A percentile compares a stretch with the other conserved stretches of the same genome.
These are phyloP conservation scores for Suillus subalutaceus DNA, from an alignment of 768 basidiomycete genomes.

Conservation along the genomic window DNA sequence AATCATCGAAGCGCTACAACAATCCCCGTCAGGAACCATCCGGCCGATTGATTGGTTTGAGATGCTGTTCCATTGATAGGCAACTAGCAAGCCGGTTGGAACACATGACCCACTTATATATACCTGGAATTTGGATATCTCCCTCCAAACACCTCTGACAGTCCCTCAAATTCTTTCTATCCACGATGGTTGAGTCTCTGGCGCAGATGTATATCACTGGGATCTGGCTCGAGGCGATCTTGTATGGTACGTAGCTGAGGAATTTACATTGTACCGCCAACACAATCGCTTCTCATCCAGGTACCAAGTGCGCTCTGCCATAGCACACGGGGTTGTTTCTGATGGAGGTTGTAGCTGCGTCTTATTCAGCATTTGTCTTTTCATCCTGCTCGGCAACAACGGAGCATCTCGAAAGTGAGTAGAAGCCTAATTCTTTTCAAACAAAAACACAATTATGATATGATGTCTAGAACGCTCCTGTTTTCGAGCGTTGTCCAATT, in stretches of 20 bases:
- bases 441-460: neutral
- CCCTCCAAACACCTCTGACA: neutral
- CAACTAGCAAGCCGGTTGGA: neutral
- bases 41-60: neutral
- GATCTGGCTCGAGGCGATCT: slow-evolving; percentile 12
- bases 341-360: slow-evolving; percentile 4
- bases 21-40: neutral
- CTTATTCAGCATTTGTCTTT: slow-evolving; percentile 10
- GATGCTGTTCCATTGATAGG: neutral
- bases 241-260: slow-evolving; percentile 18
- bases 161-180: neutral
- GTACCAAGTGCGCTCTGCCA: neutral
- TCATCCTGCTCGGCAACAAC: neutral
- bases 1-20: neutral
- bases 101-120: neutral
- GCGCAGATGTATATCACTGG: slow-evolving; percentile 13
- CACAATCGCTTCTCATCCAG: neutral
- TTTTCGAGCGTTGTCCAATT: slow-evolving; percentile 20
- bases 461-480: slow-evolving; percentile 14
- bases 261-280: neutral
- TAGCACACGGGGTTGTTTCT: neutral
- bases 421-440: neutral
- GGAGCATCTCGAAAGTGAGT: slow-evolving; percentile 7
- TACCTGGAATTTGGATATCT: neutral
- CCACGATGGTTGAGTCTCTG: slow-evolving; percentile 13